Evolutionary conservation across 805 yeast species (phyloP).

Genomic region (Spencermartinsiella europaea): DNA sequence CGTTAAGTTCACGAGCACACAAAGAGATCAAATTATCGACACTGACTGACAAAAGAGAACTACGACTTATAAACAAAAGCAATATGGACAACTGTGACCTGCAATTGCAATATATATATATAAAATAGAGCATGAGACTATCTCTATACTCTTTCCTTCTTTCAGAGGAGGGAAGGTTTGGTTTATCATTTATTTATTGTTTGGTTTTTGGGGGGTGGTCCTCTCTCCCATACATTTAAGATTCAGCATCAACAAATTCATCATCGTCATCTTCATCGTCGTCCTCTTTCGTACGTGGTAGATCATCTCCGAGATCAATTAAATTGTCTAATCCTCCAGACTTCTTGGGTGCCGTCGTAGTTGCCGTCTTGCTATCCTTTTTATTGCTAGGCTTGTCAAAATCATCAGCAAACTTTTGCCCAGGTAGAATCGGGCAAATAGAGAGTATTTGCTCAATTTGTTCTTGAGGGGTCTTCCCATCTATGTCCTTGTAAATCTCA

Average conservation of each 20-base stretch:
- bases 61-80: too few species aligned
- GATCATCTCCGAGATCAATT: slow-evolving; percentile 15
- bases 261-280: slow-evolving; percentile 19
- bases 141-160: too few species aligned
- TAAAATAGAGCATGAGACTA: too few species aligned
- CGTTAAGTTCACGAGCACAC: too few species aligned
- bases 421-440: slow-evolving; percentile 77
- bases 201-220: too few species aligned
- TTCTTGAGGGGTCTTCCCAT: slow-evolving; percentile 43
- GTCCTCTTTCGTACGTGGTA: slow-evolving; percentile 9
- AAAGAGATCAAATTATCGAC: too few species aligned
- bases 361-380: slow-evolving; percentile 35
- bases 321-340: slow-evolving; percentile 13
- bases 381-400: slow-evolving; percentile 65
- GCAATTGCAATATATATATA: too few species aligned
- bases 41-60: too few species aligned
- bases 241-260: slow-evolving; percentile 26
- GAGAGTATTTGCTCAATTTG: slow-evolving; percentile 54
- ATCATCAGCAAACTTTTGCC: slow-evolving; percentile 60
- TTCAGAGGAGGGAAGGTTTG: too few species aligned
- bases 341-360: neutral
- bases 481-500: slow-evolving; percentile 59
- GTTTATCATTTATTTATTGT: too few species aligned
- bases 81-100: too few species aligned
- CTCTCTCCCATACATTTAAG: slow-evolving; percentile 5